Percentiles rank a stretch among this genome's conserved stretches.
These are phyloP conservation scores for Oxytropis ochrocephala DNA, from an alignment of 306 rosid genomes.

Conservation along the genomic window DNA sequence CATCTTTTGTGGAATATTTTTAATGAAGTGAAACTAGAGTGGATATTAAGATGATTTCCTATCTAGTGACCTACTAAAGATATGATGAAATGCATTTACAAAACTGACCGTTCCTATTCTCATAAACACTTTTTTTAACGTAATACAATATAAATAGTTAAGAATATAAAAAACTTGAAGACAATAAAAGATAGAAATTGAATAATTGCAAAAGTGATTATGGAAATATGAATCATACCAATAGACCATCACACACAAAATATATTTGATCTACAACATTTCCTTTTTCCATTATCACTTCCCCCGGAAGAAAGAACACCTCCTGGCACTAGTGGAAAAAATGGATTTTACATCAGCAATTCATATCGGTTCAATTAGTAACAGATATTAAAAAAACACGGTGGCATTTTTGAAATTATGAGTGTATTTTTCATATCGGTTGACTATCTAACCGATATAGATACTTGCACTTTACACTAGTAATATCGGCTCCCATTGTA, in stretches of 20 bases:
- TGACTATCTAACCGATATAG: too few species aligned
- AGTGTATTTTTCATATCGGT: too few species aligned
- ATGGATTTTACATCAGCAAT: too few species aligned
- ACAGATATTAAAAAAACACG: too few species aligned
- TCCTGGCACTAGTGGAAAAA: too few species aligned
- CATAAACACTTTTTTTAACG: background rate
- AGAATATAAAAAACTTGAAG: background rate
- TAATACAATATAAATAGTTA: background rate
- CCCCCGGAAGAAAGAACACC: constrained; percentile 91
- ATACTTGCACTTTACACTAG: too few species aligned
- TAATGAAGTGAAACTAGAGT: background rate
- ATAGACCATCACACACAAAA: constrained; percentile 70
- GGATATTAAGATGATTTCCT: background rate
- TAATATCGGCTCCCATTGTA: too few species aligned
- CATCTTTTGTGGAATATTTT: background rate
- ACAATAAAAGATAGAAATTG: background rate
- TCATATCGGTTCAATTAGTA: too few species aligned
- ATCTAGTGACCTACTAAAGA: background rate
- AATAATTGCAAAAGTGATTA: background rate
- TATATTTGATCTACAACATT: constrained; percentile 83
- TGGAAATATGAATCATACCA: constrained; percentile 48
- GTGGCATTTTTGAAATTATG: too few species aligned
- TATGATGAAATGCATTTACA: background rate
- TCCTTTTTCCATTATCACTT: constrained; percentile 80
- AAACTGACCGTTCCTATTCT: background rate